Evolutionary conservation across 495 filamentous ascomycete species (phyloP), one percentile per base, ranked within the genome.

Genomic region (Aspergillus bertholletiae): DNA sequence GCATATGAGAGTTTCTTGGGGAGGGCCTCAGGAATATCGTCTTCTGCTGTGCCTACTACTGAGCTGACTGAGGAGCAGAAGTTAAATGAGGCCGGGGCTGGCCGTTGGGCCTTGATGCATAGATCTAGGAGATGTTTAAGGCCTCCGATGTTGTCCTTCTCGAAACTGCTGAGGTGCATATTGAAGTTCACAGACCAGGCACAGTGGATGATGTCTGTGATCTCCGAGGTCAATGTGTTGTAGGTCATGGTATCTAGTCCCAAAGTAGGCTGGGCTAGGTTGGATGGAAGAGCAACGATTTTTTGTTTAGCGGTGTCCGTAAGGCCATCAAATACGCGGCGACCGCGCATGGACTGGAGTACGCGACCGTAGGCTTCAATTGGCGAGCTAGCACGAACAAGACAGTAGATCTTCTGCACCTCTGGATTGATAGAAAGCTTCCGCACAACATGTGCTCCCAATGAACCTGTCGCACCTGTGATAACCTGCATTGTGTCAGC

Each of bases 161-260:
- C 78, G 61, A 88, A 87, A 54, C 77, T 82, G n/a, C 68, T 61
- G 5, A 88, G 71, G 5, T 74, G 71, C 59, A 83, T 70, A 54
- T 81, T 85, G 75, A 88, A 89, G 64, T 88, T 88, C 23, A 88
- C 86, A 5, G 82, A 78, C 86, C 86, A 89, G 32, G 84, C 86
- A n/a, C 79, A 75, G 64, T 88, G 86, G 46, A 87, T 78, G 23
- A 86, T 68, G 0, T 71, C 57, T 4, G 80, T 83, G 1, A 72
- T 68, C 48, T 70, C 66, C 3, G 59, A 59, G 2, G 62, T 66
- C 1, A 88, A 60, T 0, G 62, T 47, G 2, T 64, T 54, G 54
- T 80, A 78, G 13, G 53, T 60, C 0, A 59, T 44, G 0, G 56
- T 23, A 18, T 62, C 51, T 0, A 86, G 68, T 13, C 83, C 82